Conservation (phyloP, 2,329 filamentous ascomycete genomes). For the Monilinia vaccinii-corymbosi region DNA sequence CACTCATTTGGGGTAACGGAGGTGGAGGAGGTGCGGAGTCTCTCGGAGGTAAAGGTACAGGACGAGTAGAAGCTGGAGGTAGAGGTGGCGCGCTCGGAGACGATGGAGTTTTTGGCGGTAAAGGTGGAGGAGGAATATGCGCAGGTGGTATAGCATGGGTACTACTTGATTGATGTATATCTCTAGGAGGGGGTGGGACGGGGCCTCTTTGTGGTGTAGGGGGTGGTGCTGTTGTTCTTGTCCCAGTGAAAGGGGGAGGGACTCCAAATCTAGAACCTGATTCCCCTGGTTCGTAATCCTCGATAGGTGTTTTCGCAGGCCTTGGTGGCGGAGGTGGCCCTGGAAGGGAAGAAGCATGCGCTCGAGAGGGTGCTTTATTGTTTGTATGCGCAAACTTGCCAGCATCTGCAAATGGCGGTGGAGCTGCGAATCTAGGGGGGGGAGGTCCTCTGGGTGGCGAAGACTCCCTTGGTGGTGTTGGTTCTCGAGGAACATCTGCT, state of each 20-base stretch:
- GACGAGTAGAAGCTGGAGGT: conserved; percentile 43
- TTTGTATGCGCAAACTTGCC: conserved; percentile 67
- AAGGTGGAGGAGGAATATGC: conserved; percentile 30
- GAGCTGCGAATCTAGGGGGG: conserved; percentile 67
- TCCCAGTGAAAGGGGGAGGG: conserved; percentile 68
- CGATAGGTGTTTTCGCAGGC: conserved; percentile 61
- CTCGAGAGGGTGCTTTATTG: conserved; percentile 35
- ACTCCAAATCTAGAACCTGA: conserved; percentile 56
- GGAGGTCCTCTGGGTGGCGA: conserved; percentile 53
- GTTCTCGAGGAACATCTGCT: conserved; percentile 37
- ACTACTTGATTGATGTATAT: conserved; percentile 41
- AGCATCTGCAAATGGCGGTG: conserved; percentile 81
- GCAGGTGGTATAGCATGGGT: conserved; percentile 33
- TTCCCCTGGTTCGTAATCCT: conserved; percentile 47
- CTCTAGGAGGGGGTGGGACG: conserved; percentile 54
- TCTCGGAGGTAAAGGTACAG: conserved; percentile 28
- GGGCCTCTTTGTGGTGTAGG: conserved; percentile 63
- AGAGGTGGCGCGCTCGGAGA: conserved; percentile 38
- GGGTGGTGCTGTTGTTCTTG: conserved; percentile 57
- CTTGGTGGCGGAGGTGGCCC: conserved; percentile 60
- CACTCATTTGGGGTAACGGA: conserved; percentile 27
- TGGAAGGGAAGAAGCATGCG: conserved; percentile 42
- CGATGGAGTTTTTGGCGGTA: conserved; percentile 38
- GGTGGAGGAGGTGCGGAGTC: conserved; percentile 30
- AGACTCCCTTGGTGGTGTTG: conserved; percentile 60